A percentile compares a stretch with the other conserved stretches of the same genome.
Evolutionary conservation across 345 rosid genomes (phyloP).

Genomic region (Murraya koenigii): DNA sequence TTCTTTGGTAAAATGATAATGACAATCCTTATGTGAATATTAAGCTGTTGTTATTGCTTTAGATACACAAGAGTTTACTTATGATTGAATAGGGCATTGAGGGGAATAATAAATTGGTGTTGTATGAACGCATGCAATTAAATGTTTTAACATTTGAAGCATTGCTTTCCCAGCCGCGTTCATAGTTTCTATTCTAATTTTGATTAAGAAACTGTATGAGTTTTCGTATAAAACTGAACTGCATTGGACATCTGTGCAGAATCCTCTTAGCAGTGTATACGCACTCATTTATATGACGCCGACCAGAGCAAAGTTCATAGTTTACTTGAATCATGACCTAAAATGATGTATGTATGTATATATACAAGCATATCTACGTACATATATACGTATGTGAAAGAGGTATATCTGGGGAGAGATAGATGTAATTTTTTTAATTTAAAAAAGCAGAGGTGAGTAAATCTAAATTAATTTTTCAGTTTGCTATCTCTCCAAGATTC

Average conservation of each 20-base stretch:
- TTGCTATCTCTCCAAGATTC: no score
- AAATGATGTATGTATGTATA: not conserved
- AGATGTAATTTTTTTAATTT: no score
- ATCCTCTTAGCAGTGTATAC: not conserved
- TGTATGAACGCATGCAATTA: not conserved
- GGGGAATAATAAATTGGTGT: not conserved
- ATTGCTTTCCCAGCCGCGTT: conserved; percentile 15
- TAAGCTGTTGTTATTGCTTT: not conserved
- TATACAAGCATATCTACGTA: not conserved
- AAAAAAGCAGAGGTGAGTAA: no score
- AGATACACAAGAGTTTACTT: no score
- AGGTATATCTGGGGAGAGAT: not conserved
- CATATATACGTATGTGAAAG: not conserved
- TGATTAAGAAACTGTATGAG: conserved; percentile 11
- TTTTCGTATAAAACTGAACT: conserved; percentile 15
- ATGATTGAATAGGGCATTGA: not conserved
- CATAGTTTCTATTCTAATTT: conserved; percentile 9
- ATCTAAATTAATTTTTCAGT: no score
- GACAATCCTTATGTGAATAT: not conserved
- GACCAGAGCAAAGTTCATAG: conserved; percentile 22
- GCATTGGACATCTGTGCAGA: conserved; percentile 18
- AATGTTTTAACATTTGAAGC: conserved; percentile 15
- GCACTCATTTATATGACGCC: conserved; percentile 18
- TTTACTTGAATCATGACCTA: not conserved
- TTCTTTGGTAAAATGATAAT: not conserved